A percentile compares a stretch with the other conserved stretches of the same genome.
Evolutionary conservation across 768 basidiomycete genomes (phyloP).

Genomic region (Rhodosporidiobolus odoratus): DNA sequence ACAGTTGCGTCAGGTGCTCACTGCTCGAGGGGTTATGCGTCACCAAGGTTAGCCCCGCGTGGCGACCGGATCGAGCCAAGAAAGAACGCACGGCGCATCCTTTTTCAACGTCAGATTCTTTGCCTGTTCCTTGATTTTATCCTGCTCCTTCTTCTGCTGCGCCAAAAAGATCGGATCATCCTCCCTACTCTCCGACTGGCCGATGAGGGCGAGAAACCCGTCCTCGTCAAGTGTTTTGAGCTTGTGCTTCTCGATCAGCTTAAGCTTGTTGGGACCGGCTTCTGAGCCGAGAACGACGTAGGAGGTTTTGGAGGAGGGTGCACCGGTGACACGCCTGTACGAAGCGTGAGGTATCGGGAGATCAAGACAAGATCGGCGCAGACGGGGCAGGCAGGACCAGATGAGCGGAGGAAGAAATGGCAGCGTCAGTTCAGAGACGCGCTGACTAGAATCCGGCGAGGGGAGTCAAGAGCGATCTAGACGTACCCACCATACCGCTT

Average conservation of each 20-base stretch:
- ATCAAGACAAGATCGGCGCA: no score
- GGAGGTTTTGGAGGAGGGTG: slow-evolving; percentile 82
- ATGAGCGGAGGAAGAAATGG: not conserved
- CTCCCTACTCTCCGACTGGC: slow-evolving; percentile 58
- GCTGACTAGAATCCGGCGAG: not conserved
- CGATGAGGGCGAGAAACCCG: slow-evolving; percentile 75
- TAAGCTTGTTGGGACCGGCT: slow-evolving; percentile 83
- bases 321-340: slow-evolving; percentile 70
- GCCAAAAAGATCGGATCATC: slow-evolving; percentile 75
- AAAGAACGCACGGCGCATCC: slow-evolving; percentile 37
- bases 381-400: not conserved
- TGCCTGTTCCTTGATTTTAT: slow-evolving; percentile 65
- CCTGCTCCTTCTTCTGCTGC: slow-evolving; percentile 72
- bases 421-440: no score
- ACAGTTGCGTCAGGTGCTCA: slow-evolving; percentile 57
- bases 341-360: not conserved
- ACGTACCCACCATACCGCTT: slow-evolving; percentile 89
- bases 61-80: not conserved
- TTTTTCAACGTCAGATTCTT: slow-evolving; percentile 60
- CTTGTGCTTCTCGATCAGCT: slow-evolving; percentile 72
- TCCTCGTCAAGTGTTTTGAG: slow-evolving; percentile 77
- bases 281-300: slow-evolving; percentile 83
- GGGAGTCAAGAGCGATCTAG: not conserved
- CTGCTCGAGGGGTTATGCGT: not conserved
- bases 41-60: slow-evolving; percentile 3